Evolutionary conservation across 306 rosid genomes (phyloP), one percentile per base, ranked within the genome.

Genomic region (Rubus idaeus): DNA sequence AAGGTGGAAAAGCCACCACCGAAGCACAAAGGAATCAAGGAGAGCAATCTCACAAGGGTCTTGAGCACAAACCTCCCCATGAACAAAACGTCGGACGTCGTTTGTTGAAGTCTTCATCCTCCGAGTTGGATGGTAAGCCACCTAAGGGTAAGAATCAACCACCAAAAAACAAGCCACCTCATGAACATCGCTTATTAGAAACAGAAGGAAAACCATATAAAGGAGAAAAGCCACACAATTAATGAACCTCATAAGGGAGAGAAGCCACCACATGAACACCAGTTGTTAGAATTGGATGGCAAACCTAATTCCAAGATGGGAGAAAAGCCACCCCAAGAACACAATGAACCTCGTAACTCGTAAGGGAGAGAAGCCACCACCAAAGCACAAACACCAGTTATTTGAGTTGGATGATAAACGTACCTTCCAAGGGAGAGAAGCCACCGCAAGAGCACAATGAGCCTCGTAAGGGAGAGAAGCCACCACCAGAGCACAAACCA

Each of bases 351-450:
- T n/a, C n/a, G n/a, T n/a, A n/a, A n/a, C 51, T 3, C 18, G 41
- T 10, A 11, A 49, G 37, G 71, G 51, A n/a, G 20, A 63, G 6
- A 63, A 16, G 46, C 69, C 69, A 5, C 84, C 84, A 51, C 57
- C 68, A 3, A 18, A 44, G 26, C 71, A 9, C 35, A 53, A 52
- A 20, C 49, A 7, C 10, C 14, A 39, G 52, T 26, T 26, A 26
- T 26, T 26, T 0, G 30, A 26, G 30, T 26, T 26, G 30, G 30
- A 26, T 26, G 30, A 26, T 1, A 26, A 26, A n/a, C n/a, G n/a
- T n/a, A 26, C 30, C 30, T 26, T 26, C 30, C 30, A 26, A 26
- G 30, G 30, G 30, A 26, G 30, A 26, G 30, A 26, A 26, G 30
- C 30, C 30, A 26, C 30, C 30, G 30, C 30, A 26, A 26, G 30